Base-by-base conservation (phyloP, 805 yeast genomes). In the Candida boleticola region DNA sequence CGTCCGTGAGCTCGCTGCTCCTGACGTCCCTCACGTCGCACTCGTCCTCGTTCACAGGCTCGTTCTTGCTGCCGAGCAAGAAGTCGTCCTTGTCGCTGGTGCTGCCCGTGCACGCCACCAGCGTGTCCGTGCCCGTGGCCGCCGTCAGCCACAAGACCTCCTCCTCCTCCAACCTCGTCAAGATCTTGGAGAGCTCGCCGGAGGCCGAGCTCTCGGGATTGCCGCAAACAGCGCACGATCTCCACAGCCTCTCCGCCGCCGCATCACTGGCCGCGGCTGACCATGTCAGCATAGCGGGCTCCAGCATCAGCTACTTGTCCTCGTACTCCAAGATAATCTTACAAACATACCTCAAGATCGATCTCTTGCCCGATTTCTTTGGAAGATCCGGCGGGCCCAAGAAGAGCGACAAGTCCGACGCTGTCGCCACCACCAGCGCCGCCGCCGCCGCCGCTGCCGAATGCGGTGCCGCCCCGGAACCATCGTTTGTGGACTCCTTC, bases 301-400 rank as follows among this genome's bases (percentile, higher is more conserved):
- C 16, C 5, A 29, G 31, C 14, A 17, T n/a, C 14, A 29, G 5
- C 14, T 6, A 5, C 6, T 17, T 31, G 10, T 11, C 35, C 6
- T 5, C 35, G n/a, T 31, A 31, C 21, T 31, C 35, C 16, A 31
- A 31, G 21, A 17, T 16, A 5, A 31, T 31, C 11, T 11, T 31
- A 5, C 35, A 31, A 17, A 31, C 35, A 6, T 31, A 31, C 35
- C 35, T 31, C 22, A 16, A 19, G 22, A 31, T 31, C 21, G 35
- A 31, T 11, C 18, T 31, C 11, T 31, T 31, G 22, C 35, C 35
- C 5, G 35, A 31, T 19, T 31, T 31, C 5, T 31, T 31, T 31
- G 35, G 35, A 5, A 31, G 35, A 19, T 7, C 11, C 22, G 18
- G 18, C 4, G 27, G 27, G 7, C 27, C 27, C 27, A 23, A 23